phyloP scores from a whole-genome alignment of 441 rosid species.

The Erodium moschatum region DNA sequence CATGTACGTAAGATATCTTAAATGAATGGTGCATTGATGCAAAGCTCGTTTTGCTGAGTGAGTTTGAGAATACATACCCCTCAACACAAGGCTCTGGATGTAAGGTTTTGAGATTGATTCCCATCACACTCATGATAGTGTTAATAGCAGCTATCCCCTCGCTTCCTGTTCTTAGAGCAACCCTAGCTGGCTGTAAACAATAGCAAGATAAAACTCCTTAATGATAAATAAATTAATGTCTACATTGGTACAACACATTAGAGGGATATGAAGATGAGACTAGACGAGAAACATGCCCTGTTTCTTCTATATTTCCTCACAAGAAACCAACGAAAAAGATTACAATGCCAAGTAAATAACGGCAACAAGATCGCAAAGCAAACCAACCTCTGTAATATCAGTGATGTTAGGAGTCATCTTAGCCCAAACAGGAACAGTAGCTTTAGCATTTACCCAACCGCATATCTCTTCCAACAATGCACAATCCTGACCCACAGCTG shows the following conservation, averaged over 20 bases:
- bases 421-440: slow-evolving; percentile 96
- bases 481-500: slow-evolving; percentile 92
- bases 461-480: slow-evolving; percentile 68
- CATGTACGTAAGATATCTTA: slow-evolving; percentile 8
- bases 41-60: slow-evolving; percentile 13
- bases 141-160: slow-evolving; percentile 83
- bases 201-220: slow-evolving; percentile 5
- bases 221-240: not conserved
- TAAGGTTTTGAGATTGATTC: slow-evolving; percentile 66
- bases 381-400: slow-evolving; percentile 67
- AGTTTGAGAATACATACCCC: slow-evolving; percentile 48
- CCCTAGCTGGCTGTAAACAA: slow-evolving; percentile 68
- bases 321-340: slow-evolving; percentile 1
- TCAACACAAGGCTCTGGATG: slow-evolving; percentile 95
- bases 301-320: not conserved
- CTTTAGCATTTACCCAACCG: slow-evolving; percentile 92
- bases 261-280: not conserved
- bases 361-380: slow-evolving; percentile 14
- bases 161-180: slow-evolving; percentile 62
- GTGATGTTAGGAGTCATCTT: slow-evolving; percentile 99
- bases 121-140: slow-evolving; percentile 95
- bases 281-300: too few relatives aligned
- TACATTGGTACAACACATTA: not conserved
- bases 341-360: not conserved
- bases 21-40: slow-evolving; percentile 4